phyloP scores from a whole-genome alignment of 73 alveolate species.

The Paramecium biaurelia region DNA sequence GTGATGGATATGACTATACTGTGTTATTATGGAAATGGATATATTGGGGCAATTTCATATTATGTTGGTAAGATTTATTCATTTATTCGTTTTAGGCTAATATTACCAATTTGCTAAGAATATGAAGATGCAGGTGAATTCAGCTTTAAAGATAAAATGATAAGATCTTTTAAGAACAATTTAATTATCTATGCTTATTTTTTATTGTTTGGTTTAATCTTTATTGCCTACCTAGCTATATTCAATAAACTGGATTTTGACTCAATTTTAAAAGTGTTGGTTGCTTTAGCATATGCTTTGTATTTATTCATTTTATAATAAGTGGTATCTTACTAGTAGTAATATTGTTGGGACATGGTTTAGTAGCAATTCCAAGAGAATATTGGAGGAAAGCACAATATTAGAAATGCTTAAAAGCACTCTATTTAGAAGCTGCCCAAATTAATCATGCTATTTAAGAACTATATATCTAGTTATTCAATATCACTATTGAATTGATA shows the following conservation, averaged over 20 bases:
- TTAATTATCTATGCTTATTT: background rate
- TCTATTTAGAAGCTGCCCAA: background rate
- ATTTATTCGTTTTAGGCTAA: slow-evolving; percentile 41
- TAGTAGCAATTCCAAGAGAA: slow-evolving; percentile 61
- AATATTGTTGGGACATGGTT: slow-evolving; percentile 60
- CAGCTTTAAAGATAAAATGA: slow-evolving; percentile 14
- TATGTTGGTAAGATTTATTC: background rate
- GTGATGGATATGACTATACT: background rate
- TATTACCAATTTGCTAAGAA: slow-evolving; percentile 49
- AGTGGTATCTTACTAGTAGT: slow-evolving; percentile 60
- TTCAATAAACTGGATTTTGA: slow-evolving; percentile 36
- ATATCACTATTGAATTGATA: background rate
- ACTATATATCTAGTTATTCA: background rate
- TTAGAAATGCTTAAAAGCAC: background rate
- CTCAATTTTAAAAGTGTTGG: slow-evolving; percentile 38
- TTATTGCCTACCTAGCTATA: slow-evolving; percentile 16
- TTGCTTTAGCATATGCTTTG: slow-evolving; percentile 57
- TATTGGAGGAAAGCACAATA: slow-evolving; percentile 33
- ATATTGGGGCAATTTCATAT: slow-evolving; percentile 57
- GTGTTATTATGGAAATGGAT: slow-evolving; percentile 50
- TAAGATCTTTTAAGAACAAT: slow-evolving; percentile 46
- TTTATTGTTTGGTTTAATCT: slow-evolving; percentile 6
- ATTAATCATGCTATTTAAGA: background rate
- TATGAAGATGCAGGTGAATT: slow-evolving; percentile 67
- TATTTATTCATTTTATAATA: background rate